phyloP scores from a whole-genome alignment of 345 rosid genomes.

The Citrus sp. region DNA sequence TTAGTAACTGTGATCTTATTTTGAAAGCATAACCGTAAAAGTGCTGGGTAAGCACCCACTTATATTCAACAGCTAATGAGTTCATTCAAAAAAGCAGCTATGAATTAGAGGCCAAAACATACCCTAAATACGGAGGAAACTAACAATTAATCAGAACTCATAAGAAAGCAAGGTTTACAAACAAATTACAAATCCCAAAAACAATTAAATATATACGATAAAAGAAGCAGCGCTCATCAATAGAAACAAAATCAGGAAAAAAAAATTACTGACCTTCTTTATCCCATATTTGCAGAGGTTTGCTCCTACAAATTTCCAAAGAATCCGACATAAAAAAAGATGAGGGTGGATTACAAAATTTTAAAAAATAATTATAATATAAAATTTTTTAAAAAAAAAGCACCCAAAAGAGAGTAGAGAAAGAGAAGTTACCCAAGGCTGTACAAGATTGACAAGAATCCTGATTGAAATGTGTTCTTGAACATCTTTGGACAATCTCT shows the following conservation, averaged over 20 bases:
- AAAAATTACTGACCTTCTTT: slow-evolving; percentile 56
- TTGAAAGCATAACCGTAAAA: neutral
- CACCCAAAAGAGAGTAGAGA: neutral
- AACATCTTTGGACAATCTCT: slow-evolving; percentile 39
- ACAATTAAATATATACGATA: neutral
- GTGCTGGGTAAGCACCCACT: neutral
- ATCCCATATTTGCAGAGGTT: slow-evolving; percentile 85
- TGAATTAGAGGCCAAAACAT: neutral
- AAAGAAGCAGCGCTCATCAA: too few relatives aligned
- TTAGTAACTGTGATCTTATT: neutral
- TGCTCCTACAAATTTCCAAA: slow-evolving; percentile 45
- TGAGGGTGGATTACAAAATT: neutral
- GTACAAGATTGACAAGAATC: slow-evolving; percentile 76
- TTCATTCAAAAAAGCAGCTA: neutral
- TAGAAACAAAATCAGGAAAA: neutral
- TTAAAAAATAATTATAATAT: too few relatives aligned
- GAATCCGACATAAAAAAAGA: neutral
- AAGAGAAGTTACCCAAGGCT: slow-evolving; percentile 56
- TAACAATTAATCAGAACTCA: neutral
- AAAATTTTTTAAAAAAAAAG: neutral
- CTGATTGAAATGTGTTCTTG: slow-evolving; percentile 85
- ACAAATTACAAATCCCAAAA: neutral
- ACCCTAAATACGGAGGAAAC: neutral
- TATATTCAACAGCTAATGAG: neutral
- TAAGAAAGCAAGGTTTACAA: neutral